Conservation (phyloP, 371 early-diverging fungal genomes). For the Nematocida ironsii region DNA sequence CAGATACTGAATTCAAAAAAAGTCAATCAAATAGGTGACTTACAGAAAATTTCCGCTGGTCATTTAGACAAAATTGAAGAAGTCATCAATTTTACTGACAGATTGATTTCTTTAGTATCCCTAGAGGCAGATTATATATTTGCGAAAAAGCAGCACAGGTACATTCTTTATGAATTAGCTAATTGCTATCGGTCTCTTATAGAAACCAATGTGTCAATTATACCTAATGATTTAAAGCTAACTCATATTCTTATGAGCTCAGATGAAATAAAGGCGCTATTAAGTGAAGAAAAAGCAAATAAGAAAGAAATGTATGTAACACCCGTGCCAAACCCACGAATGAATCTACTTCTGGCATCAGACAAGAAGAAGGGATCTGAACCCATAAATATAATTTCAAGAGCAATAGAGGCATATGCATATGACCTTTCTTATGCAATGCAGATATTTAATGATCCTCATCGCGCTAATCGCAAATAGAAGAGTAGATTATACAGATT, state of each 20-base stretch:
- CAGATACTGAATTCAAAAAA: not conserved
- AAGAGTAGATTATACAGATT: too few relatives aligned
- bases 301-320: not conserved
- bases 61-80: not conserved
- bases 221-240: not conserved
- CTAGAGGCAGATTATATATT: not conserved
- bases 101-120: not conserved
- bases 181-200: not conserved
- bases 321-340: too few relatives aligned
- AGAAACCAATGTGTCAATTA: not conserved
- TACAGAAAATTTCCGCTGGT: not conserved
- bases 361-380: not conserved
- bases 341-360: too few relatives aligned
- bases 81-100: not conserved
- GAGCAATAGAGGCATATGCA: not conserved
- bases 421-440: not conserved
- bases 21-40: not conserved
- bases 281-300: not conserved
- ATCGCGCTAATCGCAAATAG: too few relatives aligned
- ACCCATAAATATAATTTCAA: not conserved
- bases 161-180: not conserved
- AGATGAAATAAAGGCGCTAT: not conserved
- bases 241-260: not conserved
- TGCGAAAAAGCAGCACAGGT: not conserved
- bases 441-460: not conserved